Conservation (phyloP, 2,329 filamentous ascomycete species). For the Fusarium hostae region DNA sequence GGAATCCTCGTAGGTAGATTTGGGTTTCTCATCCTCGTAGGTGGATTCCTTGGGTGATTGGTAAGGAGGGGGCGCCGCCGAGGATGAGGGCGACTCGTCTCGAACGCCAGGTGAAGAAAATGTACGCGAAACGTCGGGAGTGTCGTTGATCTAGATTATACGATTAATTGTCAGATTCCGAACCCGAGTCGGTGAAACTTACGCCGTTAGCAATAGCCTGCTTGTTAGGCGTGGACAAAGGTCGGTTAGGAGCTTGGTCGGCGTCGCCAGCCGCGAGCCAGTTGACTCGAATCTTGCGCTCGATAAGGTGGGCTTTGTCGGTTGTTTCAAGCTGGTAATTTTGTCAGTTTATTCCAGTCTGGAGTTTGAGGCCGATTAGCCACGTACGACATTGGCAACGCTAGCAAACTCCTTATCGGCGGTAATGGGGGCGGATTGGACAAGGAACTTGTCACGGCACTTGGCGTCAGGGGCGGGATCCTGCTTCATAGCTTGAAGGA, state of each 20-base stretch:
- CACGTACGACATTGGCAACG: slow-evolving; percentile 80
- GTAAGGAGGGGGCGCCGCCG: slow-evolving; percentile 50
- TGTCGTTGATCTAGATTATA: slow-evolving; percentile 50
- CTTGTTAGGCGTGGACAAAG: slow-evolving; percentile 56
- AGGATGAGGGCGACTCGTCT: slow-evolving; percentile 46
- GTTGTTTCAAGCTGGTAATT: slow-evolving; percentile 77
- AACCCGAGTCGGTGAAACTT: slow-evolving; percentile 39
- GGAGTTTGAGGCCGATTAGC: neutral
- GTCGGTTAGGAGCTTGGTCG: slow-evolving; percentile 40
- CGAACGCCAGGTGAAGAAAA: slow-evolving; percentile 58
- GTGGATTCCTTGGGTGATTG: slow-evolving; percentile 47
- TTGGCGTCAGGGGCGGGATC: slow-evolving; percentile 87
- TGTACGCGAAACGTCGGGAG: slow-evolving; percentile 57
- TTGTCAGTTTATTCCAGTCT: slow-evolving; percentile 5
- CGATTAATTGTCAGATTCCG: slow-evolving; percentile 19
- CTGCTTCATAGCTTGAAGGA: slow-evolving; percentile 97
- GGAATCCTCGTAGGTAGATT: slow-evolving; percentile 41
- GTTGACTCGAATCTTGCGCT: slow-evolving; percentile 94
- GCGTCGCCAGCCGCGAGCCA: slow-evolving; percentile 74
- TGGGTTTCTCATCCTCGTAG: slow-evolving; percentile 45
- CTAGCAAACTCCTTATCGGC: slow-evolving; percentile 86
- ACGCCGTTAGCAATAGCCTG: slow-evolving; percentile 55
- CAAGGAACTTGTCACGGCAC: slow-evolving; percentile 97
- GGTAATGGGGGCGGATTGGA: slow-evolving; percentile 88
- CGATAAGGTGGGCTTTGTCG: slow-evolving; percentile 81